phyloP scores from a whole-genome alignment of 176 grass and related monocot species.

The Aegilops sharonensis region DNA sequence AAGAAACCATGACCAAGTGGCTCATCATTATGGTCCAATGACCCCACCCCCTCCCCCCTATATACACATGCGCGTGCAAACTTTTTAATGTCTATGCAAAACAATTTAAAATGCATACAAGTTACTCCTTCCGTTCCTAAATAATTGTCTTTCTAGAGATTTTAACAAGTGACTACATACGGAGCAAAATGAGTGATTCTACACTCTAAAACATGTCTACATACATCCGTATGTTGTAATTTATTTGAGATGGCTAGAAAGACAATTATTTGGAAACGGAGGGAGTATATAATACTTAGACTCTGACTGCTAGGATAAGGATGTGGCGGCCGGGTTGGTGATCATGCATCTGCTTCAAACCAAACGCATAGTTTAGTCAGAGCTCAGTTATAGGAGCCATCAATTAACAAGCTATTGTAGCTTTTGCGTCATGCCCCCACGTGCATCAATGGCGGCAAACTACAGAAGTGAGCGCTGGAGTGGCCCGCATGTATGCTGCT shows the following conservation, averaged over 20 bases:
- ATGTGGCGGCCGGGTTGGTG: constrained; percentile 30
- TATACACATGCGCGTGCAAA: constrained; percentile 11
- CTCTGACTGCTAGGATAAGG: constrained; percentile 48
- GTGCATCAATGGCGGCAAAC: constrained; percentile 33
- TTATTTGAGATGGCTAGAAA: too few species aligned
- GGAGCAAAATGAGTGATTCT: too few species aligned
- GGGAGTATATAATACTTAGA: constrained; percentile 28
- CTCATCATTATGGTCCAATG: constrained; percentile 34
- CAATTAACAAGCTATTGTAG: constrained; percentile 33
- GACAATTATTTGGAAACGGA: too few species aligned
- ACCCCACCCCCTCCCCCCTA: not conserved
- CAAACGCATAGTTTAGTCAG: constrained; percentile 22
- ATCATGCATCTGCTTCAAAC: constrained; percentile 17
- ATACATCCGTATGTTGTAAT: too few species aligned
- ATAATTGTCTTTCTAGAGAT: too few species aligned
- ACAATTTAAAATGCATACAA: not conserved
- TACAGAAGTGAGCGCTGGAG: constrained; percentile 24
- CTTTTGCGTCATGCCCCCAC: constrained; percentile 45
- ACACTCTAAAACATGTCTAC: too few species aligned
- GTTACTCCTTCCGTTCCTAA: too few species aligned
- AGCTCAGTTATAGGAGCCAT: constrained; percentile 13
- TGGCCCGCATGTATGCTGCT: constrained; percentile 40
- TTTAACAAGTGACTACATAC: too few species aligned
- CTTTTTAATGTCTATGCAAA: constrained; percentile 22
- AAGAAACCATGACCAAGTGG: constrained; percentile 41